Evolutionary conservation across 164 flowering plant genomes (phyloP), one percentile per base, ranked within the genome.

Genomic region (Chloranthus sessilifolius): DNA sequence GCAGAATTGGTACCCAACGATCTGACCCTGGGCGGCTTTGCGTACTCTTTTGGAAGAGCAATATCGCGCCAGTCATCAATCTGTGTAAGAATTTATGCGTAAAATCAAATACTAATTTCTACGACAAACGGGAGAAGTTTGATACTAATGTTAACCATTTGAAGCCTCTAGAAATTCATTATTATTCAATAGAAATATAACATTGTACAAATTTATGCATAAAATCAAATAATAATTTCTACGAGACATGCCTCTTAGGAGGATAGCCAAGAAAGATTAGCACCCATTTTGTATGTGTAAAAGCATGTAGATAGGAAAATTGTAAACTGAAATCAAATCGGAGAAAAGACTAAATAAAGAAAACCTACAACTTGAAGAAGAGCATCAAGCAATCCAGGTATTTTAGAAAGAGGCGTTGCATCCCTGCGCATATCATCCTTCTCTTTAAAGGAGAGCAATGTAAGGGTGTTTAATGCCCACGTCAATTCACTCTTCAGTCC

Each of bases 31-130:
- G 78, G 69, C 37, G 57, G 62, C 63, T 69, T 80, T 5, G 49
- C 55, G 22, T 69, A 66, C 8, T 84, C 95, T 64, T 74, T 86
- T 17, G 99, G 95, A 47, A 82, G 75, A 39, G 95, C 79, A 48
- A 92, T 75, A 56, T 88, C 99, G 66, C 97, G 84, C 99, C 99
- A 92, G 35, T 88, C 99, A 80, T 92, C 99, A 15, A 92, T 71
- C 95, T 92, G 81, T 44, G 43, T n/a, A n/a, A n/a, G n/a, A n/a
- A n/a, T n/a, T n/a, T n/a, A n/a, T n/a, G n/a, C n/a, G n/a, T n/a
- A n/a, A n/a, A n/a, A n/a, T n/a, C n/a, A n/a, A n/a, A n/a, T n/a
- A n/a, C n/a, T n/a, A n/a, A n/a, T n/a, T n/a, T n/a, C n/a, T n/a
- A n/a, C n/a, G n/a, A n/a, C n/a, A n/a, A n/a, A n/a, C n/a, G n/a